Base-by-base conservation (phyloP, 331 rosid genomes). In the Acacia concinna region DNA sequence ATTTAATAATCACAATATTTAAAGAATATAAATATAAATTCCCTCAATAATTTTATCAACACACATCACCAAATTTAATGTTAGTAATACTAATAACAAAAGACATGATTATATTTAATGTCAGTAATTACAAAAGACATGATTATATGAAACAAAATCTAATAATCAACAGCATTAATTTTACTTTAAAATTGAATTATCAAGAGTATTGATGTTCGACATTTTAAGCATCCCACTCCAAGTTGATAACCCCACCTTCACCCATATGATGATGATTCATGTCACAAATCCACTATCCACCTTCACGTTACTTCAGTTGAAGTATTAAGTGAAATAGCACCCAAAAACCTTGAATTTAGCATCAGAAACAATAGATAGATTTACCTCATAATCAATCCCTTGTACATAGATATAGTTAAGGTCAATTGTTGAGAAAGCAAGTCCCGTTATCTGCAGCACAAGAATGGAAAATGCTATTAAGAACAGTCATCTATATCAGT, bases 381-480 rank as follows among this genome's bases (percentile, higher is more conserved):
- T 75, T 73, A 92, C 98, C 98, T 94, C 97, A 74, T 92, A 86
- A 85, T 92, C 98, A 81, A 94, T 84, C 74, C 98, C 98, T 86
- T 94, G 98, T 68, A 92, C 41, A 75, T 92, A 92, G 74, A 94
- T 91, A 80, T 81, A 84, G 73, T 88, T 86, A 38, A 97, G 87
- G 78, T 94, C 89, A 75, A 87, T 40, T 43, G 97, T 70, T 56
- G 98, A 92, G 88, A 94, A 92, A 71, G 89, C 78, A 81, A 94
- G 87, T 34, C 97, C 93, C 8, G 97, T 94, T 84, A 94, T 94
- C 97, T 94, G 91, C 90, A 74, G 78, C 47, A 52, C 47, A 68
- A 43, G 17, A 73, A 63, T 34, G 77, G 84, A 60, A 28, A 62
- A 18, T 49, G 81, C 10, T 44, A 54, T 56, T 47, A 74, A 52